These are phyloP conservation scores for Giardia duodenalis DNA, from an alignment of 208 protist species.

Conservation along the genomic window DNA sequence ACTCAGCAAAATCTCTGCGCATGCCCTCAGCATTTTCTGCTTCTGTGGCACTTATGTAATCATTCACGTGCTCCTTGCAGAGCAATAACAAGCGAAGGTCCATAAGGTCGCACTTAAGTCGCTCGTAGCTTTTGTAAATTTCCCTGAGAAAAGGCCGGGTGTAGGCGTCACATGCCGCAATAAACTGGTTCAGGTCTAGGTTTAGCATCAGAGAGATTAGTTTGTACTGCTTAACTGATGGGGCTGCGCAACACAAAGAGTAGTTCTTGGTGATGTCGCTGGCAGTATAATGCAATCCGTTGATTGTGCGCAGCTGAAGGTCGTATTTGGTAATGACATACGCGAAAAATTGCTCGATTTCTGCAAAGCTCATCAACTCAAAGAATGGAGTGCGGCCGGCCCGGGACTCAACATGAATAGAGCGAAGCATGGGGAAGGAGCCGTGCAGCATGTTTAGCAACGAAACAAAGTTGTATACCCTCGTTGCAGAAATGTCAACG, in stretches of 20 bases:
- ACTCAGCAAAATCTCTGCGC: neutral
- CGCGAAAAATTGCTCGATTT: neutral
- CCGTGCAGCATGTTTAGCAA: neutral
- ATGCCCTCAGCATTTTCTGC: neutral
- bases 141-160: neutral
- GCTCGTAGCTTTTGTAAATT: neutral
- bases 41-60: neutral
- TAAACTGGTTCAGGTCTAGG: neutral
- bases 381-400: neutral
- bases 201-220: neutral
- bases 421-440: neutral
- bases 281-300: neutral
- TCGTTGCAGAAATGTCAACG: neutral
- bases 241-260: neutral
- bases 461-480: neutral
- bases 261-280: neutral
- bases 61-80: neutral
- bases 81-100: neutral
- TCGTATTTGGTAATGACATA: neutral
- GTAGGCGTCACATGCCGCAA: neutral
- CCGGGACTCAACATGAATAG: neutral
- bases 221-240: neutral
- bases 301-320: neutral
- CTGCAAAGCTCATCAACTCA: neutral
- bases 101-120: neutral